Evolutionary conservation across 2,329 filamentous ascomycete genomes (phyloP).

Genomic region (Colletotrichum tamarilloi): DNA sequence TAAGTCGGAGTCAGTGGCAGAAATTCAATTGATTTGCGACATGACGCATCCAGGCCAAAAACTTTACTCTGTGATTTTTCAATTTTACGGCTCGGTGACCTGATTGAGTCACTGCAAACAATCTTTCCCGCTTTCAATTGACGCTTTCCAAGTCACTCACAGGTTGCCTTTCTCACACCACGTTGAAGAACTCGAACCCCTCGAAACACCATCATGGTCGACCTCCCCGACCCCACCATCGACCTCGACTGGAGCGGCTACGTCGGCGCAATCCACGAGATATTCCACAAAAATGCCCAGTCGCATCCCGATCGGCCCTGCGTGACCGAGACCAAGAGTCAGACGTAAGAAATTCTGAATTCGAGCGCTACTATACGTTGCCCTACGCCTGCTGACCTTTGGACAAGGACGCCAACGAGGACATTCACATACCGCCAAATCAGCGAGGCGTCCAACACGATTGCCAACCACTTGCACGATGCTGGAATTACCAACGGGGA

Average conservation of each 20-base stretch:
- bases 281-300: conserved; percentile 74
- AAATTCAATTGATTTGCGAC: background rate
- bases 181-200: background rate
- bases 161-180: background rate
- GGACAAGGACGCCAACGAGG: conserved; percentile 56
- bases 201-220: background rate
- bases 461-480: conserved; percentile 82
- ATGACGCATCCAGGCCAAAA: conserved; percentile 1
- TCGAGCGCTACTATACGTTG: background rate
- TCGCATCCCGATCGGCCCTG: conserved; percentile 71
- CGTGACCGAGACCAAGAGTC: conserved; percentile 60
- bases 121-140: background rate
- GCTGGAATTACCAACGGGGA: conserved; percentile 82
- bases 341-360: conserved; percentile 35
- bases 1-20: conserved; percentile 12
- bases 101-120: background rate
- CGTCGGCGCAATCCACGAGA: conserved; percentile 75
- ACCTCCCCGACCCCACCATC: conserved; percentile 71
- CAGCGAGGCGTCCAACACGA: conserved; percentile 81
- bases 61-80: background rate
- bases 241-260: conserved; percentile 77
- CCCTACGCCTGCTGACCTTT: conserved; percentile 8
- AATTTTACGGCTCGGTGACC: background rate
- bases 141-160: background rate
- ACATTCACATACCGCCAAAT: conserved; percentile 91